Conservation (phyloP, 495 filamentous ascomycete genomes). For the Podospora pseudopauciseta region DNA sequence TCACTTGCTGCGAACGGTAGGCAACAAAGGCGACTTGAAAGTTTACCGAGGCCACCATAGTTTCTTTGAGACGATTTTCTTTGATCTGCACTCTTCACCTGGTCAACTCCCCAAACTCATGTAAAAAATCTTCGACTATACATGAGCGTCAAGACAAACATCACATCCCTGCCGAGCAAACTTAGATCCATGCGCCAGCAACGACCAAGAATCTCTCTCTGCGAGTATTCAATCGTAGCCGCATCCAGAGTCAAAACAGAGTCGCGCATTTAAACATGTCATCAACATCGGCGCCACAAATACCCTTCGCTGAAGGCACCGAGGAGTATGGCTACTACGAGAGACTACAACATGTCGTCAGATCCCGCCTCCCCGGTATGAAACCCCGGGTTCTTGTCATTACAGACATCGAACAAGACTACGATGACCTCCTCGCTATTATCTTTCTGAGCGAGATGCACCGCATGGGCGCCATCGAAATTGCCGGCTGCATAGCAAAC, state of each 20-base stretch:
- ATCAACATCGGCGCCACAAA: not conserved
- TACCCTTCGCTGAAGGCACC: not conserved
- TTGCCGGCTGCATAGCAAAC: conserved; percentile 22
- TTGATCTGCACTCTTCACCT: not conserved
- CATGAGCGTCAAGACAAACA: not conserved
- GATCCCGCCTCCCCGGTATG: conserved; percentile 8
- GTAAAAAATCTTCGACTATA: not conserved
- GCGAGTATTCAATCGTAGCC: too few relatives aligned
- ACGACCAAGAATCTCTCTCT: too few relatives aligned
- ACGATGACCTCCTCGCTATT: conserved; percentile 23
- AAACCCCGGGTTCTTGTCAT: conserved; percentile 19
- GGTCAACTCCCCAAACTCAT: not conserved
- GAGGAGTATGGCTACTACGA: conserved; percentile 4
- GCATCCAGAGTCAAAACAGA: too few relatives aligned
- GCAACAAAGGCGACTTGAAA: not conserved
- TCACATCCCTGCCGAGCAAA: not conserved
- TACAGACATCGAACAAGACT: conserved; percentile 25
- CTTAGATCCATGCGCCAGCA: not conserved
- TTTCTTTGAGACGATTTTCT: not conserved
- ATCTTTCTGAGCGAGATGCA: conserved; percentile 27
- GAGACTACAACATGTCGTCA: conserved; percentile 11
- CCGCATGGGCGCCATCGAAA: conserved; percentile 20
- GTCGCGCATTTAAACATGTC: not conserved
- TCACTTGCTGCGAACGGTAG: not conserved
- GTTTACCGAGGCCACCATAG: not conserved